Evolutionary conservation across 164 flowering plant genomes (phyloP), one percentile per base, ranked within the genome.

Genomic region (Taxillus chinensis): DNA sequence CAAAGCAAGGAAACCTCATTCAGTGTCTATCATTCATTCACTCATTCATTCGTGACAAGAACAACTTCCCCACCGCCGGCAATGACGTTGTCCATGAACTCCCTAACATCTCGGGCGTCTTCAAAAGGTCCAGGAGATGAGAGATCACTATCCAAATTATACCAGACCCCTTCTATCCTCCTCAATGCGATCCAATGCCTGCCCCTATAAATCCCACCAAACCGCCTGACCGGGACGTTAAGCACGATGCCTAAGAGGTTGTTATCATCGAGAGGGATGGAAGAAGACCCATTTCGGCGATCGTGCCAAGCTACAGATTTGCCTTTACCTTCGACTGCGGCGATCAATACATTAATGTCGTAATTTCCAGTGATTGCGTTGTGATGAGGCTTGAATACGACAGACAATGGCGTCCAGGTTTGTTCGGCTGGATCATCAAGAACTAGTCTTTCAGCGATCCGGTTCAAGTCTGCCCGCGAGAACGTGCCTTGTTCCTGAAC

Each of bases 121-220:
- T 69, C 70, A 65, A 89, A 86, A 5, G 75, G 15, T 11, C 41
- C 67, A 15, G 96, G 96, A 55, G 73, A 57, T 49, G 16, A 42
- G 61, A 93, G 74, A 81, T 93, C 96, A 78, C 97, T 90, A 71
- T 93, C 99, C 81, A 93, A 86, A 71, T 90, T 89, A 75, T 87
- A 89, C 96, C 97, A 93, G 72, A 83, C 72, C 48, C 83, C 85
- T 5, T 65, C 78, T 43, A 90, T 74, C 74, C 71, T 83, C 62
- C 85, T 80, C 77, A 93, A 10, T 27, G 91, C 60, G 64, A 86
- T 68, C 96, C 97, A 93, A 67, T 93, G 97, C 76, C 97, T 76
- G 68, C 90, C 57, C 70, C 67, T 87, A 96, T 95, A 93, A 65
- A 93, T 41, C 69, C 95, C 95, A 51, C 71, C 82, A 72, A 72